phyloP scores from a whole-genome alignment of 1,139 yeast genomes.

The Kurtzmaniella quercitrusa region DNA sequence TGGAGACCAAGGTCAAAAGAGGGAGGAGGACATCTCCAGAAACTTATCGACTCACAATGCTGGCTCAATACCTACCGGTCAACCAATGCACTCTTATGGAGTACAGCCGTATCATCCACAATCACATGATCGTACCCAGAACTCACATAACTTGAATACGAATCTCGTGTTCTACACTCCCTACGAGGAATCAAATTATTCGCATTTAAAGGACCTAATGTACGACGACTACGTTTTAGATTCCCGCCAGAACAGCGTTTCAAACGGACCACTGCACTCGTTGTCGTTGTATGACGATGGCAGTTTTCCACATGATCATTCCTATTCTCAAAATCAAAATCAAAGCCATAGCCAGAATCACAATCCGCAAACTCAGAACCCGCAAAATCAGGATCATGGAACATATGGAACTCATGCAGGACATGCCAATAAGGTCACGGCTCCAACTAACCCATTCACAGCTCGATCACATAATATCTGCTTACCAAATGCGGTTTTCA shows the following conservation, averaged over 20 bases:
- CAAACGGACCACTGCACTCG: neutral
- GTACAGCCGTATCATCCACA: neutral
- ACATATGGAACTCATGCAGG: neutral
- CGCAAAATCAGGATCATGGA: neutral
- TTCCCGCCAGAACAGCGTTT: neutral
- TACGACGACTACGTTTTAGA: neutral
- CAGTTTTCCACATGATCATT: neutral
- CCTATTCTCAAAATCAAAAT: no score
- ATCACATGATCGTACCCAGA: neutral
- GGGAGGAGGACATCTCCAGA: neutral
- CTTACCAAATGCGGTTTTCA: constrained; percentile 14
- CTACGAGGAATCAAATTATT: neutral
- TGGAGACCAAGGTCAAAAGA: neutral
- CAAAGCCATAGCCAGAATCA: no score
- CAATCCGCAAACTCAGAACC: neutral
- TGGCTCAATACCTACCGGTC: neutral
- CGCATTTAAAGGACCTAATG: neutral
- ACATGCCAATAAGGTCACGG: neutral
- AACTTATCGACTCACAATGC: neutral
- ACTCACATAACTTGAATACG: neutral
- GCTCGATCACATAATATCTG: constrained; percentile 3
- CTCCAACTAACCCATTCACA: neutral
- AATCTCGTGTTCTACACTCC: neutral
- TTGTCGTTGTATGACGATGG: neutral
- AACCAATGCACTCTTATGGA: neutral